phyloP scores from a whole-genome alignment of 306 rosid species.

The Macrotyloma uniflorum region DNA sequence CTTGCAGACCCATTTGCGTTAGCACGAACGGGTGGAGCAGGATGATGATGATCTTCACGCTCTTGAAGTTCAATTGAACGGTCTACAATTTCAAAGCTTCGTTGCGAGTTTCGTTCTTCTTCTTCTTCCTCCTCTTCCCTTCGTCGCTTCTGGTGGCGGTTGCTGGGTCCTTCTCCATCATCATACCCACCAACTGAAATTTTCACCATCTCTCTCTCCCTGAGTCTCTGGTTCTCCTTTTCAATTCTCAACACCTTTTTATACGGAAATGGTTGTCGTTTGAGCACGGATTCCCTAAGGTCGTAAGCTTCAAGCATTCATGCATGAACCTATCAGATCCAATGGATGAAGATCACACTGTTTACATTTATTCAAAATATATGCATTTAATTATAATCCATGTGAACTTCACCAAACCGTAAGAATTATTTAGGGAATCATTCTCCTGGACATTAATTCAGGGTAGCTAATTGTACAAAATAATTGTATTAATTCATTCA shows the following conservation, averaged over 20 bases:
- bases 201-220: slow-evolving; percentile 50
- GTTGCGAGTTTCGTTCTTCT: background rate
- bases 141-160: slow-evolving; percentile 46
- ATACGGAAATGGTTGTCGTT: background rate
- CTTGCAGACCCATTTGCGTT: background rate
- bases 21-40: background rate
- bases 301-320: background rate
- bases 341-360: background rate
- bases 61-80: background rate
- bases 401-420: no score
- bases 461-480: background rate
- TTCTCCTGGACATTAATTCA: background rate
- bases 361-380: no score
- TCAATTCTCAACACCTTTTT: background rate
- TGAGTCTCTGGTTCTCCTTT: background rate
- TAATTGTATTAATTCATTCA: background rate
- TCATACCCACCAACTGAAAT: slow-evolving; percentile 70
- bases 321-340: background rate
- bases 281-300: background rate
- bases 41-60: background rate
- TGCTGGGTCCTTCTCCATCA: slow-evolving; percentile 66
- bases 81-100: slow-evolving; percentile 26
- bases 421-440: no score
- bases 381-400: no score
- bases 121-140: slow-evolving; percentile 15